A percentile compares a stretch with the other conserved stretches of the same genome.
Evolutionary conservation across 331 rosid species (phyloP).

Genomic region (Quercus lobata): DNA sequence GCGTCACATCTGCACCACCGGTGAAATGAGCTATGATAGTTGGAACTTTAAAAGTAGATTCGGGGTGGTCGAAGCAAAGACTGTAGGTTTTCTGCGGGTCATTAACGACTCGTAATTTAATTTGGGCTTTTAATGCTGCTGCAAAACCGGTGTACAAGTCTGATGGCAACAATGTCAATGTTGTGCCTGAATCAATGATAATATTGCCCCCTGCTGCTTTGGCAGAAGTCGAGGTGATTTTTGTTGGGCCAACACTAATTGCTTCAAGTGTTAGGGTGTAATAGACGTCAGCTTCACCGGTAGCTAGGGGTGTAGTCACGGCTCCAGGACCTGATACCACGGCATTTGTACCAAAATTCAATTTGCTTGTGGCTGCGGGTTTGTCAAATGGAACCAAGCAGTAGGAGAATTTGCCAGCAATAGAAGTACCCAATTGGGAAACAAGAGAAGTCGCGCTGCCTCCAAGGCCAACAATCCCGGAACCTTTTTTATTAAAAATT

Average conservation of each 20-base stretch:
- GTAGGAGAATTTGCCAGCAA: constrained; percentile 42
- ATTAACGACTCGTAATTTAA: accelerated
- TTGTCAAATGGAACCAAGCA: constrained; percentile 28
- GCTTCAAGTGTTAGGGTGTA: constrained; percentile 29
- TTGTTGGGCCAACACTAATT: constrained; percentile 21
- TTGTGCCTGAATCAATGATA: constrained; percentile 56
- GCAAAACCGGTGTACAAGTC: neutral
- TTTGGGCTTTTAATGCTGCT: neutral
- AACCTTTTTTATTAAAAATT: neutral
- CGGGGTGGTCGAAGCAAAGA: constrained; percentile 14
- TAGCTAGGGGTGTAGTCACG: constrained; percentile 19
- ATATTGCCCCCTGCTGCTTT: constrained; percentile 20
- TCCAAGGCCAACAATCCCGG: constrained; percentile 53
- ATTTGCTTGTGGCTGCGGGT: neutral
- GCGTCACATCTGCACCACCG: constrained; percentile 14
- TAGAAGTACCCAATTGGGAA: constrained; percentile 22
- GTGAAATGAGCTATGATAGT: constrained; percentile 22
- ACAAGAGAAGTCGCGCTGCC: constrained; percentile 29
- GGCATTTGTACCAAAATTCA: constrained; percentile 39
- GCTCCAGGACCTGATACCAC: constrained; percentile 8
- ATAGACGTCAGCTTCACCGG: neutral
- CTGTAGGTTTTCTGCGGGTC: neutral
- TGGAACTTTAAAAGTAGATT: constrained; percentile 3
- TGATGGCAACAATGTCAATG: constrained; percentile 22
- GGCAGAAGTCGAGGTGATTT: neutral